phyloP scores from a whole-genome alignment of 1,139 yeast species.

The Hyphopichia khmerensis region DNA sequence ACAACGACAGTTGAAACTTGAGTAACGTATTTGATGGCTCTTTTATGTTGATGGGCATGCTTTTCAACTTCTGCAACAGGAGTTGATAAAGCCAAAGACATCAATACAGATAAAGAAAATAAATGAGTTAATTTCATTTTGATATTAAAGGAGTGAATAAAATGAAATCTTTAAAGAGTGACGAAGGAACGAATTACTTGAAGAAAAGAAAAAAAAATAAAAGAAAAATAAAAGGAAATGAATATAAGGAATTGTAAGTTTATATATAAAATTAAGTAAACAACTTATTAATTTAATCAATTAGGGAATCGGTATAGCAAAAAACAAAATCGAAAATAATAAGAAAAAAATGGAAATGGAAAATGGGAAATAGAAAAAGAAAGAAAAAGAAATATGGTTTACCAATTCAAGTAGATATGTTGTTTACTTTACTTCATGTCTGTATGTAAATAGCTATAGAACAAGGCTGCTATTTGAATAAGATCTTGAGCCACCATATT shows the following conservation, averaged over 20 bases:
- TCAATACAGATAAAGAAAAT: background rate
- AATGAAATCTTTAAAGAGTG: background rate
- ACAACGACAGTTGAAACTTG: slow-evolving; percentile 14
- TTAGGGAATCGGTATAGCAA: background rate
- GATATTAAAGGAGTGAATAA: background rate
- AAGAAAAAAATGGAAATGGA: background rate
- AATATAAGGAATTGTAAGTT: background rate
- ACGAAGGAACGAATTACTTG: background rate
- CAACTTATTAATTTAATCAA: background rate
- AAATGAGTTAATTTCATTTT: background rate
- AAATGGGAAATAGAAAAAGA: too few species aligned
- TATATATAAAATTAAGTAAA: background rate
- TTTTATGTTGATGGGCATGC: slow-evolving; percentile 6
- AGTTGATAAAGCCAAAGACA: slow-evolving; percentile 12
- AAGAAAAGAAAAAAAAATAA: background rate
- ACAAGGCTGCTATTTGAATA: background rate
- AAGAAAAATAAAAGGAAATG: background rate
- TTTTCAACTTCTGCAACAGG: slow-evolving; percentile 5
- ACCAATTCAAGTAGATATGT: too few species aligned
- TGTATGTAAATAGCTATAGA: background rate
- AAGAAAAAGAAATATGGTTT: too few species aligned
- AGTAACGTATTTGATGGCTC: slow-evolving; percentile 16
- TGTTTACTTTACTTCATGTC: too few species aligned
- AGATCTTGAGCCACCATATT: background rate
- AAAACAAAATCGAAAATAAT: too few species aligned